Base-by-base conservation (phyloP, 2,329 filamentous ascomycete species). In the Neodidymelliopsis sp. region DNA sequence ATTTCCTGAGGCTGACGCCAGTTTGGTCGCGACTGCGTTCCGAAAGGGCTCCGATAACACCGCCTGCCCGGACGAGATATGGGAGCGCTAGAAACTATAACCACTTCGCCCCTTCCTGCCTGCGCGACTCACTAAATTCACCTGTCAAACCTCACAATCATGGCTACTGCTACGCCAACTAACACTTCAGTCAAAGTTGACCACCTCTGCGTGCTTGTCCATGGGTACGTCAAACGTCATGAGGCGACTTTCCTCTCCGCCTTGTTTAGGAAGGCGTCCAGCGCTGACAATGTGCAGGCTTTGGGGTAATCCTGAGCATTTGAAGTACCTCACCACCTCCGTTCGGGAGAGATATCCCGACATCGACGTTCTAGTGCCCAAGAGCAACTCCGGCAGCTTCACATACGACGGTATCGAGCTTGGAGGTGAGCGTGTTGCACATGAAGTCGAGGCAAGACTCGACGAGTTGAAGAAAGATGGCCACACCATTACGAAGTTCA, bases 241-340 rank as follows among this genome's bases (percentile, higher is more conserved):
- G 44, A 30, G 49, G 30, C 44, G 49, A 42, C 13, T 11, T 9
- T 47, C 38, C 48, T 46, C 44, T 50, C 33, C n/a, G 24, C 24
- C 16, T 15, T 24, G 23, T 20, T 25, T 6, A 28, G 30, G 43
- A 34, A 53, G 29, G 28, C 39, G 15, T 38, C 10, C 12, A 22
- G 20, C 16, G 38, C 57, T 66, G 45, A 66, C 53, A 28, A 50
- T 31, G 2, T 19, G 31, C 56, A 82, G 90, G 75, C 79, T 92
- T 57, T 93, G 90, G 90, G 90, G 90, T 15, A 90, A 90, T 57
- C 90, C 90, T 1, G 78, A 79, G 36, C 89, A 94, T 71, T 82
- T 93, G 73, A 79, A 79, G 52, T 85, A 83, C 46, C 78, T 93
- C 50, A 86, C 86, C 49, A 84, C 85, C 54, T 78, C 81, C 7